Evolutionary conservation across 176 grass and related monocot species (phyloP), one percentile per base, ranked within the genome.

Genomic region (Ananas comosus): DNA sequence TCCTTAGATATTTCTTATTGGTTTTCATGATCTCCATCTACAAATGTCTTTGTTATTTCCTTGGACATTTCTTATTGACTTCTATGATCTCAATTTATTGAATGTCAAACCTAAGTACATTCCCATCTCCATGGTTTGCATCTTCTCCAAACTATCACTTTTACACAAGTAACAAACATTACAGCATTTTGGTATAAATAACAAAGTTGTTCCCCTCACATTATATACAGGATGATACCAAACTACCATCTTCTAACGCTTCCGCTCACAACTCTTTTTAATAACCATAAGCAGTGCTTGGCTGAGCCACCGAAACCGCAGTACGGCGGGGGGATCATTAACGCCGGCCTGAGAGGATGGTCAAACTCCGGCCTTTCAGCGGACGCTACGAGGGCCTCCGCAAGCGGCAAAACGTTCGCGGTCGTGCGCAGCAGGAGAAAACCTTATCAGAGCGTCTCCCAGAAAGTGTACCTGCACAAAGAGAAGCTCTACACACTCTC

Each of bases 301-400:
- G 33, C 84, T 50, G 86, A 92, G 70, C 89, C 93, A 27, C 58
- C 61, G 19, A 83, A 87, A 11, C 25, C 81, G 19, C 93, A 87
- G 47, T 96, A 96, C 53, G 76, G 76, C n/a, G 93, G 93, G 23
- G 93, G 93, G 57, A 85, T 96, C 70, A 83, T 96, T 53, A 66
- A 56, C 73, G 66, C 70, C 22, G 75, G 79, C 10, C 79, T 90
- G 13, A 23, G 73, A 24, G 86, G 82, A 21, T 92, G 93, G 93
- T 63, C 77, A 27, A 24, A n/a, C 9, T 90, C 87, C 74, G 89
- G 89, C 13, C 51, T 42, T 42, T 7, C 33, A 81, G 52, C 74
- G 73, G 22, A 73, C 24, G 12, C 10, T 14, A 72, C 76, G 74
- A 86, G 67, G 64, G 3, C 33, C 68, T 90, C 86, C 1, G 71